Evolutionary conservation across 441 rosid genomes (phyloP), one percentile per base, ranked within the genome.

Genomic region (Viola pubescens): DNA sequence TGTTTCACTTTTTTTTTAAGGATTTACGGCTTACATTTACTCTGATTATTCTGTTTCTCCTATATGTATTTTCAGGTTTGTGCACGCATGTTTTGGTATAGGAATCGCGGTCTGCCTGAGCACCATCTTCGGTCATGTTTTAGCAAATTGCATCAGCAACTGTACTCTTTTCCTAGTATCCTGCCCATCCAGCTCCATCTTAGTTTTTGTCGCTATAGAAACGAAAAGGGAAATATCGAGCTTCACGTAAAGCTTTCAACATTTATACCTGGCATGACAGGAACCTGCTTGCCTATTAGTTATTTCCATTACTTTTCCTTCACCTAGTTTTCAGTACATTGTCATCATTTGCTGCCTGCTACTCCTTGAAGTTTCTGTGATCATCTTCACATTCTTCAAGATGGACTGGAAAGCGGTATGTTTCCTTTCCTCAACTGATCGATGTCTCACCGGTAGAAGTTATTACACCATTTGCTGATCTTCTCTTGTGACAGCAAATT

Each of bases 51-150:
- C 41, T 54, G 13, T 0, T 53, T 4, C 2, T 39, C 1, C 37
- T 56, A 6, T 19, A 6, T 45, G 1, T 5, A 0, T 9, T 56
- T 62, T 63, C 89, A 84, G 90, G 90, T 84, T 84, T 65, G 81
- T 84, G 58, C 60, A 57, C 60, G 37, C 79, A 54, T 74, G 76
- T 67, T 67, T 68, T 0, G 79, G 71, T 0, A 71, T 73, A 19
- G 90, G 87, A 51, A 84, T 84, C 5, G 76, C 70, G 6, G 78
- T 75, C 10, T 76, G 77, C 71, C 75, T 80, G 68, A 78, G 69
- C 77, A 73, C 83, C 13, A 4, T 84, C 13, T 56, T 57, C 12
- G 81, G 87, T 42, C 67, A 71, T 52, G 37, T 61, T 52, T 60
- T 69, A 48, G 63, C 71, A 6, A 78, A 67, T 58, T 66, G 58